A percentile compares a stretch with the other conserved stretches of the same genome.
phyloP scores from a whole-genome alignment of 192 early-diverging fungal genomes.

The Linderina pennispora region DNA sequence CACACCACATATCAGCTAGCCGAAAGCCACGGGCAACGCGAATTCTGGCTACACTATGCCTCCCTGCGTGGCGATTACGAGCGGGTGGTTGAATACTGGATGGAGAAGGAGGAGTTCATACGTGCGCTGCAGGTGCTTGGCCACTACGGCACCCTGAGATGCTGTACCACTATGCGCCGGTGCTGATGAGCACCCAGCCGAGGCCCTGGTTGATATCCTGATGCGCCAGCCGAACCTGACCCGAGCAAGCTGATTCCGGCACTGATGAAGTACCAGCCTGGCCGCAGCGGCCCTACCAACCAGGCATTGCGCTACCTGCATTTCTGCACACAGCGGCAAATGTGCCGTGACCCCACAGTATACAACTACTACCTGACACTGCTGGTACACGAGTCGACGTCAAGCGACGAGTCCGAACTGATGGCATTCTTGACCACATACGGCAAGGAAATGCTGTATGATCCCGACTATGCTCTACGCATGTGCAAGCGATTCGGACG shows the following conservation, averaged over 20 bases:
- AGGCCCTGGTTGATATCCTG: constrained; percentile 80
- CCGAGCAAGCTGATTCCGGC: constrained; percentile 81
- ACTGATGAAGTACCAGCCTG: constrained; percentile 74
- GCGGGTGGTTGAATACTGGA: constrained; percentile 79
- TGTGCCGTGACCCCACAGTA: constrained; percentile 79
- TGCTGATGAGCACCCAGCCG: constrained; percentile 82
- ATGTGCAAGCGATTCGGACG: constrained; percentile 79
- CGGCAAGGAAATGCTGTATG: constrained; percentile 76
- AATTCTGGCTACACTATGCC: constrained; percentile 78
- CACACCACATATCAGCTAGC: constrained; percentile 77
- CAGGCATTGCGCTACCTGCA: constrained; percentile 87
- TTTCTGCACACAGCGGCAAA: constrained; percentile 68
- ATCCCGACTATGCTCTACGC: constrained; percentile 86
- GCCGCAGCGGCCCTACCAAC: constrained; percentile 45
- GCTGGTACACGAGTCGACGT: constrained; percentile 23
- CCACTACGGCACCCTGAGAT: constrained; percentile 74
- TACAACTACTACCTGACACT: constrained; percentile 87
- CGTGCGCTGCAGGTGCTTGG: constrained; percentile 73
- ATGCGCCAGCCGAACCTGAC: constrained; percentile 80
- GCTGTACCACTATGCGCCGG: constrained; percentile 85
- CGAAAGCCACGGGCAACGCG: constrained; percentile 76
- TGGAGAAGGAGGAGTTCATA: constrained; percentile 67
- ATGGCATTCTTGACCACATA: constrained; percentile 66
- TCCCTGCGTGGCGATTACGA: constrained; percentile 81
- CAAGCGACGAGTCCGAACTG: constrained; percentile 60